Conservation (phyloP, 176 grass and related monocot species). For the Canna indica region DNA sequence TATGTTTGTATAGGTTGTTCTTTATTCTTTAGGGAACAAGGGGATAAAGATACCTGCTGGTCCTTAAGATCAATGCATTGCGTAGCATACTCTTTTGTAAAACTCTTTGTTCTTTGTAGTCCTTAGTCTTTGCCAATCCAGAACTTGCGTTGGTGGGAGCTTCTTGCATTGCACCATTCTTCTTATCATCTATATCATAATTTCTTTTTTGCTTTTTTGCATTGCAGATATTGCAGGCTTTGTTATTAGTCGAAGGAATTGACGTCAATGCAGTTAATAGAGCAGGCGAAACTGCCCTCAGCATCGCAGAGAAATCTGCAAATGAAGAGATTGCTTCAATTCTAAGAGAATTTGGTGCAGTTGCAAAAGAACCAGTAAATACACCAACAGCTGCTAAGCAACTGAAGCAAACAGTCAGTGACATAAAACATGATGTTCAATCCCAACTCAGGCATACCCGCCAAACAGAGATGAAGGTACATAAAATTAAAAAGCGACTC, state of each 20-base stretch:
- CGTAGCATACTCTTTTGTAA: no score
- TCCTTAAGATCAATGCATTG: no score
- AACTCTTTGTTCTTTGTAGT: no score
- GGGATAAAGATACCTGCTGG: no score
- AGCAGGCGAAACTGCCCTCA: conserved; percentile 20
- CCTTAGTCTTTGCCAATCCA: no score
- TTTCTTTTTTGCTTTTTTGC: background rate
- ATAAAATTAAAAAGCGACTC: conserved; percentile 18
- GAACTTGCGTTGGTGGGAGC: no score
- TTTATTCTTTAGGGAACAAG: background rate
- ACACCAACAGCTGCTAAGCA: conserved; percentile 6
- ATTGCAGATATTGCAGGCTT: conserved; percentile 17
- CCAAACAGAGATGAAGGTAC: conserved; percentile 16
- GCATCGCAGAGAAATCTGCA: conserved; percentile 6
- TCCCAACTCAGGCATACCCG: conserved; percentile 15
- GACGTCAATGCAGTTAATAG: conserved; percentile 15
- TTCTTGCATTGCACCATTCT: no score
- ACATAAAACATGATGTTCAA: conserved; percentile 20
- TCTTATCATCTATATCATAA: no score
- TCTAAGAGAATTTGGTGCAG: conserved; percentile 21
- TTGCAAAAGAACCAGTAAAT: conserved; percentile 11
- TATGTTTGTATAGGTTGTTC: no score
- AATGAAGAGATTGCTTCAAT: conserved; percentile 18
- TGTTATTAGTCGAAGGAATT: conserved; percentile 9
- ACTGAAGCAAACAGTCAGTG: conserved; percentile 22